Conservation (phyloP, 257 asterid species). For the Gynochthodes officinalis region DNA sequence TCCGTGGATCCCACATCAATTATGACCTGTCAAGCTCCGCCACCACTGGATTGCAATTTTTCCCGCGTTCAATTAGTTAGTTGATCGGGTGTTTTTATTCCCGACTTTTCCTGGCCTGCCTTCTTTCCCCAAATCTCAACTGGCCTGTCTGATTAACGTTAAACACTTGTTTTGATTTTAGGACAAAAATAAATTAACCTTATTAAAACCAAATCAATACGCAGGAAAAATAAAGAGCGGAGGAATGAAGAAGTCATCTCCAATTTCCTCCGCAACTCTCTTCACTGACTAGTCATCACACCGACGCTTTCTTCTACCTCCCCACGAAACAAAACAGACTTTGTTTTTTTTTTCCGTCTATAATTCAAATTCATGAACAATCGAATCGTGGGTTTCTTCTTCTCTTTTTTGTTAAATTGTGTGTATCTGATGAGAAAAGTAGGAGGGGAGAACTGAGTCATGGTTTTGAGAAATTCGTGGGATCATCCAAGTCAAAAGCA, state of each 20-base stretch:
- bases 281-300: neutral
- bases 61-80: neutral
- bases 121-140: too few species aligned
- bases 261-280: slow-evolving; percentile 15
- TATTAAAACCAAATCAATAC: too few species aligned
- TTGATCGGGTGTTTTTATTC: too few species aligned
- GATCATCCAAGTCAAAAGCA: slow-evolving; percentile 8
- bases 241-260: too few species aligned
- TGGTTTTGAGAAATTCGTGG: slow-evolving; percentile 32
- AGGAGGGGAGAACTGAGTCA: slow-evolving; percentile 22
- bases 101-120: neutral
- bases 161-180: too few species aligned
- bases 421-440: slow-evolving; percentile 6
- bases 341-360: too few species aligned
- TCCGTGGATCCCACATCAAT: slow-evolving; percentile 3
- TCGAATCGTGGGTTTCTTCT: too few species aligned
- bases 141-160: too few species aligned
- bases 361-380: too few species aligned
- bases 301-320: slow-evolving; percentile 17
- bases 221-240: too few species aligned
- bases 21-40: slow-evolving; percentile 4
- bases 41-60: slow-evolving; percentile 1
- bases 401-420: too few species aligned
- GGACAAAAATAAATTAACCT: too few species aligned
- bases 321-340: neutral